Percentiles rank a stretch among this genome's conserved stretches.
Conservation (phyloP, 495 filamentous ascomycete genomes). For the Penicillium alfredii region DNA sequence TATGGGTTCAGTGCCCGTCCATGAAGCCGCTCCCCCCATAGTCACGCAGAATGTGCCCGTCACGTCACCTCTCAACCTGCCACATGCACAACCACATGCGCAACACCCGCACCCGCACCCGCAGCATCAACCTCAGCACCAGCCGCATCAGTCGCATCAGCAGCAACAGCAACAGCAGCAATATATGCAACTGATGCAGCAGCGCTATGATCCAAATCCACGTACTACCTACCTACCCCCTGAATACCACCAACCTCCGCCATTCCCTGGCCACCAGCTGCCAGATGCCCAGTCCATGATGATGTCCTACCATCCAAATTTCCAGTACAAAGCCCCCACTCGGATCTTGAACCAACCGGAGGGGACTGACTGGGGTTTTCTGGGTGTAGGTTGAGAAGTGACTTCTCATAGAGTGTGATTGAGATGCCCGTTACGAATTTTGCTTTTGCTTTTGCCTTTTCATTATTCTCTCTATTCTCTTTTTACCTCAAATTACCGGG, state of each 20-base stretch:
- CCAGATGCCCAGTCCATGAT: slow-evolving; percentile 34
- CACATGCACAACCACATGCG: slow-evolving; percentile 34
- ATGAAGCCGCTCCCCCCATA: slow-evolving; percentile 26
- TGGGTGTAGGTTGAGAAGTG: slow-evolving; percentile 39
- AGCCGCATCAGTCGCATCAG: slow-evolving; percentile 26
- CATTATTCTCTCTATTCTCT: slow-evolving; percentile 11
- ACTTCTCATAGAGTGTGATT: slow-evolving; percentile 20
- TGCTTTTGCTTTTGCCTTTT: slow-evolving; percentile 5
- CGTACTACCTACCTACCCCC: slow-evolving; percentile 34
- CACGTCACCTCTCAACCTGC: slow-evolving; percentile 28
- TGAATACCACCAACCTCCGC: slow-evolving; percentile 28
- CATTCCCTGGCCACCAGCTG: slow-evolving; percentile 26
- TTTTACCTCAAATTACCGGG: no score
- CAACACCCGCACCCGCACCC: slow-evolving; percentile 31
- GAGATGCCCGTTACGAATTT: slow-evolving; percentile 26
- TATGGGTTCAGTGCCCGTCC: slow-evolving; percentile 28
- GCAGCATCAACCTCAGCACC: slow-evolving; percentile 22
- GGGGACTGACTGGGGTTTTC: slow-evolving; percentile 43
- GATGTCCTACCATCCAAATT: slow-evolving; percentile 33
- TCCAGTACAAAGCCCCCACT: slow-evolving; percentile 35
- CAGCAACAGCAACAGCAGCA: slow-evolving; percentile 27
- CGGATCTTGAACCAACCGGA: slow-evolving; percentile 40
- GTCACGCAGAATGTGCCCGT: slow-evolving; percentile 28
- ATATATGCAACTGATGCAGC: slow-evolving; percentile 21
- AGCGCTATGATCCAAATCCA: slow-evolving; percentile 32